Base-by-base conservation (phyloP, 768 basidiomycete genomes). In the Phylloporus sp. region DNA sequence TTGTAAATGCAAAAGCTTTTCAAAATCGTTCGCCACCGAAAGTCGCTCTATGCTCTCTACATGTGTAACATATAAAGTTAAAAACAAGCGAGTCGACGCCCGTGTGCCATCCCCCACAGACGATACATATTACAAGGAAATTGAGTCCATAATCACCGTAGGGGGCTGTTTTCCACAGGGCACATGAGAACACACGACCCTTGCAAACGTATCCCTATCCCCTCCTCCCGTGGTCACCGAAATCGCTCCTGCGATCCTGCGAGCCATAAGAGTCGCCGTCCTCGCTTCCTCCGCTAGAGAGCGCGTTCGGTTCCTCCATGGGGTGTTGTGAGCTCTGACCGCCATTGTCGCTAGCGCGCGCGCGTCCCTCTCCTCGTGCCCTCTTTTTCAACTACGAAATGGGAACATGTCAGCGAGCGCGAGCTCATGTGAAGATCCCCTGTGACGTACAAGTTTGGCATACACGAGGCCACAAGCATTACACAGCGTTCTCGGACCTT, bases 391-490 rank as follows among this genome's bases (percentile, higher is more conserved):
- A 34, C 65, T 66, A 40, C 22, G 17, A 44, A 50, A 48, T 46
- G 44, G 44, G 42, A 42, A 55, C 36, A 46, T 32, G 46, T 68
- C 54, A 68, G 57, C 51, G 33, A 46, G 44, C 36, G 44, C 47
- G 41, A 31, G 44, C 27, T 36, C 43, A 56, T 44, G 51, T 46
- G 43, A 54, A 55, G 47, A 52, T 46, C 58, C 43, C 55, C 50
- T 57, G 55, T 66, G 56, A 75, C 82, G 62, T 65, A 89, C 86
- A 66, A 90, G 73, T 70, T 90, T 90, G 44, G 87, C 88, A 64
- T 88, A 90, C 49, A 90, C 87, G 54, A 90, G 78, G 44, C 87
- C 87, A 65, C 87, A 90, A 10, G 87, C 87, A 62, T 90, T 90
- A 64, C 87, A 90, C 43, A 90, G 70, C 44, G 87, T 90, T 61